Evolutionary conservation across 2,329 filamentous ascomycete genomes (phyloP), one percentile per base, ranked within the genome.

Genomic region (Colletotrichum lini): DNA sequence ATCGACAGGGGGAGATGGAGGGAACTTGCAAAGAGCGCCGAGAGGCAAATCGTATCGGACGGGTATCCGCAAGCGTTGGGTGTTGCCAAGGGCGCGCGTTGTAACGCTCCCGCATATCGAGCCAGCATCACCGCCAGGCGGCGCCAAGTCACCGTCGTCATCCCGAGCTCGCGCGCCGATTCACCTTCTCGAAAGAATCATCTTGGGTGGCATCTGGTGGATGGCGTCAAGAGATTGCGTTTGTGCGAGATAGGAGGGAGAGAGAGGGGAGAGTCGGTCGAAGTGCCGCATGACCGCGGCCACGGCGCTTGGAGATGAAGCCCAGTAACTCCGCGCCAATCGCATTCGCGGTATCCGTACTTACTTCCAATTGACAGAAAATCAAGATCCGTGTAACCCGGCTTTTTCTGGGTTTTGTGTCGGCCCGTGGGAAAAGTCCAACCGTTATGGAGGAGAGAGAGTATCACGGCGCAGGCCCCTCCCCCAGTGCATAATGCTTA

Each of bases 221-320:
- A 71, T 71, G 57, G 68, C 52, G 68, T 71, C 64, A 71, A 67
- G 45, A 71, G 52, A 67, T 61, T 63, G n/a, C 57, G 38, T 62
- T 67, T 44, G 64, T 67, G 68, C 64, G 64, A 67, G 64, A 71
- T 71, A 63, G 21, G 15, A 1, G 15, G 30, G 30, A 26, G 26
- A 26, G 26, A 26, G 26, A 26, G 26, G 26, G 26, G 26, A 26
- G 26, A 26, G 26, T 26, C 40, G 35, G 52, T 54, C 54, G 26
- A 30, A 59, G 26, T 4, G 26, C 26, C 26, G 26, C 26, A 26
- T 26, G 23, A 3, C 23, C 23, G 26, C 26, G 26, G 26, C 26
- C 26, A 26, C 26, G 26, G 26, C 3, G 26, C 26, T 26, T 26
- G 26, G 26, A 26, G 26, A 53, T 30, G 40, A n/a, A 42, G 30